Evolutionary conservation across 257 asterid genomes (phyloP), one percentile per base, ranked within the genome.

Genomic region (Gentiana straminea): DNA sequence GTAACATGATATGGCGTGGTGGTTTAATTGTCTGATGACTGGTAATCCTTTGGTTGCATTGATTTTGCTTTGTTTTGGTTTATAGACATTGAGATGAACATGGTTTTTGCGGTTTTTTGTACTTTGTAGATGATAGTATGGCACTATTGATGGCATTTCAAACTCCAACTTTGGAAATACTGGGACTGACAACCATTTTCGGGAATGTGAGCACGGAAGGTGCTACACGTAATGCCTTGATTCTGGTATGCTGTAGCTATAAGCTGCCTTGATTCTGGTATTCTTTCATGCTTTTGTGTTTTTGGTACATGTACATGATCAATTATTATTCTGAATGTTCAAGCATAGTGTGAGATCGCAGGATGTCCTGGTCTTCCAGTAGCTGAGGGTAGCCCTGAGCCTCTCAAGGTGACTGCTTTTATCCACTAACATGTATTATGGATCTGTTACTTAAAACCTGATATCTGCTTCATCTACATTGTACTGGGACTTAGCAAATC

Each of bases 281-380:
- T 46, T 43, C 8, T 53, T 60, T 45, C 58, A 33, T 34, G 3
- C 50, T 69, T 59, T 58, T 64, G 49, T 35, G 34, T 54, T 24
- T 24, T 24, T 24, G 24, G 24, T 39, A 56, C 72, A 63, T 70
- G 63, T 66, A 68, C 74, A 59, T 84, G 88, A 86, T 82, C 84
- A 36, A 53, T 64, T 56, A 59, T 68, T 54, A 39, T 63, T 75
- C 49, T 69, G 65, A 43, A 63, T 80, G 70, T 78, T 86, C 85
- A 85, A 88, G 90, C 91, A 88, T 84, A 92, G 99, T 85, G 99
- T 81, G 99, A 88, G 89, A 77, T 84, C 59, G 97, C 94, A 85
- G 97, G 97, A 78, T 70, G 70, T 79, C 79, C 94, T 32, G 94
- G 80, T 70, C 45, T 77, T 62, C 99, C 97, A 24, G 97, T 92